Evolutionary conservation across 2,329 filamentous ascomycete species (phyloP).

Genomic region (Claviceps humidiphila): DNA sequence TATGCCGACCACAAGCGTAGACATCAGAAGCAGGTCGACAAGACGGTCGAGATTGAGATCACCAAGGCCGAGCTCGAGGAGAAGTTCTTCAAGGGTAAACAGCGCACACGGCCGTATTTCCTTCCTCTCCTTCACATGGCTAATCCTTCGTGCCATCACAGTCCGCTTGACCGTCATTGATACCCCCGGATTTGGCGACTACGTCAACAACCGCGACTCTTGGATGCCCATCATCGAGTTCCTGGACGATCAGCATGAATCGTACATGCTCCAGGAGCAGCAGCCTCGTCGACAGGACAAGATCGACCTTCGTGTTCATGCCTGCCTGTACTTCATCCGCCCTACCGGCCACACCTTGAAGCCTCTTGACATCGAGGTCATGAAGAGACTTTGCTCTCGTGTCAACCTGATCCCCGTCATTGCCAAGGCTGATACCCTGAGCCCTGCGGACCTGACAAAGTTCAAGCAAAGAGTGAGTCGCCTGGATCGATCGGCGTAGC

Average conservation of each 20-base stretch:
- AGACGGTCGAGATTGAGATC: slow-evolving; percentile 99
- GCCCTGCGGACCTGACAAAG: slow-evolving; percentile 75
- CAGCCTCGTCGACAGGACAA: slow-evolving; percentile 96
- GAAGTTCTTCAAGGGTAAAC: slow-evolving; percentile 98
- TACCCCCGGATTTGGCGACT: slow-evolving; percentile 97
- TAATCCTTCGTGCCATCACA: slow-evolving; percentile 24
- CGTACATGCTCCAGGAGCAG: slow-evolving; percentile 99
- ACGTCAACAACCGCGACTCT: slow-evolving; percentile 99
- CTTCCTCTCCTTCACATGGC: not conserved
- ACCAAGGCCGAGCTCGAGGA: slow-evolving; percentile 99
- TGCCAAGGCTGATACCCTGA: slow-evolving; percentile 96
- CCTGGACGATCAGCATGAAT: slow-evolving; percentile 99
- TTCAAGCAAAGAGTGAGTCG: slow-evolving; percentile 84
- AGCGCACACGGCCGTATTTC: not conserved
- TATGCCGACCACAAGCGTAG: slow-evolving; percentile 99
- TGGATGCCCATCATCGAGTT: slow-evolving; percentile 99
- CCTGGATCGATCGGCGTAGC: not conserved
- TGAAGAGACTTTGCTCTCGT: slow-evolving; percentile 96
- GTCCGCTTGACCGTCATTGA: slow-evolving; percentile 98
- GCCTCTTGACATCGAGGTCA: slow-evolving; percentile 97
- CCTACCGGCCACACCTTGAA: slow-evolving; percentile 97
- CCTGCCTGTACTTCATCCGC: slow-evolving; percentile 97
- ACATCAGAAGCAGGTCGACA: slow-evolving; percentile 98
- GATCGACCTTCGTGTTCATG: slow-evolving; percentile 97
- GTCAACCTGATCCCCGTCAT: slow-evolving; percentile 98